phyloP scores from a whole-genome alignment of 2,329 filamentous ascomycete genomes.

The Fusarium sp. region DNA sequence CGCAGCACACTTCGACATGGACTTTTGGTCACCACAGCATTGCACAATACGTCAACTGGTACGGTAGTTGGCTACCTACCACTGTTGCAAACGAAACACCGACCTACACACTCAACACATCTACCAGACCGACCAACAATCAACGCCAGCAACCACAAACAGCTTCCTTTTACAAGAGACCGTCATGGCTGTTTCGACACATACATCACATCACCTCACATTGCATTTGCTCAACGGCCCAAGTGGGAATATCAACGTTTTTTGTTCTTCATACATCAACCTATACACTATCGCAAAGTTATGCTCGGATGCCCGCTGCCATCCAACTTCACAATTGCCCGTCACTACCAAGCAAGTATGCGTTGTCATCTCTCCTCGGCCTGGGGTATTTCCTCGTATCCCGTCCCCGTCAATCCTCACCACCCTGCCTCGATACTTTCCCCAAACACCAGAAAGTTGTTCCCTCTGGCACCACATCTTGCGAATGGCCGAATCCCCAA shows the following conservation, averaged over 20 bases:
- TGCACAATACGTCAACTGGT: not conserved
- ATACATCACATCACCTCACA: constrained; percentile 2
- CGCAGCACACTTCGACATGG: not conserved
- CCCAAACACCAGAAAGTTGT: constrained; percentile 1
- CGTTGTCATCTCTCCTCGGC: not conserved
- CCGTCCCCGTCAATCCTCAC: not conserved
- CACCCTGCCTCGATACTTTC: constrained; percentile 6
- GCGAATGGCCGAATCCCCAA: constrained; percentile 9
- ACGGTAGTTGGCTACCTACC: not conserved
- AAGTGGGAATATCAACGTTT: constrained; percentile 12
- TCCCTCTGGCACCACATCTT: not conserved
- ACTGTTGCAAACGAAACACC: not conserved
- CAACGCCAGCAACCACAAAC: not conserved
- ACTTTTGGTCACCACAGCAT: not conserved
- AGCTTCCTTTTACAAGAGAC: not conserved
- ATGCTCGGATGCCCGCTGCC: constrained; percentile 21
- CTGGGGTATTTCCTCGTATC: constrained; percentile 19
- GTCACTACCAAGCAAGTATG: constrained; percentile 17
- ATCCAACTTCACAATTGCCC: constrained; percentile 9
- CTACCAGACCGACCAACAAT: not conserved
- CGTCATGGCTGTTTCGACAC: not conserved
- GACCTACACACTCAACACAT: not conserved
- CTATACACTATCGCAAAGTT: constrained; percentile 9
- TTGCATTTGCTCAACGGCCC: not conserved
- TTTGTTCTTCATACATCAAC: constrained; percentile 21